Conservation (phyloP, 2,329 filamentous ascomycete species). For the Penicillium sp. region DNA sequence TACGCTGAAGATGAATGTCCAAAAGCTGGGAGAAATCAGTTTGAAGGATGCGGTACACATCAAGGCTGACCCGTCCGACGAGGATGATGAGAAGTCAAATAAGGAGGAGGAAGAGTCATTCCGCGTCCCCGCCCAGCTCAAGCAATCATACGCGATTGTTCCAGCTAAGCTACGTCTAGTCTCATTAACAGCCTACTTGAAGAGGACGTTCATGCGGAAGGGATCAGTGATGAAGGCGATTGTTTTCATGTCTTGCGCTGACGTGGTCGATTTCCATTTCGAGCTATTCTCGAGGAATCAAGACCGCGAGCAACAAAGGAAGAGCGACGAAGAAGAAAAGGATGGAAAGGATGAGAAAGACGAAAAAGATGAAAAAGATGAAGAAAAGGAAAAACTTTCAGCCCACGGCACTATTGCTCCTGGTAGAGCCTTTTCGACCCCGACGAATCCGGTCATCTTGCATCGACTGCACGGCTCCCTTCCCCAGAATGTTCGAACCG, state of each 20-base stretch:
- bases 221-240: constrained; percentile 96
- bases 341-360: background rate
- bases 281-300: constrained; percentile 65
- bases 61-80: constrained; percentile 62
- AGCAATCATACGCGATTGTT: constrained; percentile 84
- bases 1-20: constrained; percentile 97
- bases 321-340: constrained; percentile 26
- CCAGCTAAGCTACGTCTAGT: constrained; percentile 90
- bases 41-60: constrained; percentile 89
- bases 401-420: constrained; percentile 52
- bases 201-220: constrained; percentile 81
- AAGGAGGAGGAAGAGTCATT: constrained; percentile 61
- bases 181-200: constrained; percentile 78
- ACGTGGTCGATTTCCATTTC: constrained; percentile 96
- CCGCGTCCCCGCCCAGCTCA: constrained; percentile 85
- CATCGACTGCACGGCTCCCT: constrained; percentile 92
- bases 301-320: constrained; percentile 23
- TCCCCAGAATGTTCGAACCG: constrained; percentile 80
- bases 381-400: constrained; percentile 29
- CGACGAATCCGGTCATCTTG: constrained; percentile 73
- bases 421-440: constrained; percentile 70
- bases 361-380: constrained; percentile 26
- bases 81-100: constrained; percentile 51
- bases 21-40: constrained; percentile 90
- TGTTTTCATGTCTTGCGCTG: constrained; percentile 93